Base-by-base conservation (phyloP, 75 land plant genomes). In the Isoetes taiwanensis region DNA sequence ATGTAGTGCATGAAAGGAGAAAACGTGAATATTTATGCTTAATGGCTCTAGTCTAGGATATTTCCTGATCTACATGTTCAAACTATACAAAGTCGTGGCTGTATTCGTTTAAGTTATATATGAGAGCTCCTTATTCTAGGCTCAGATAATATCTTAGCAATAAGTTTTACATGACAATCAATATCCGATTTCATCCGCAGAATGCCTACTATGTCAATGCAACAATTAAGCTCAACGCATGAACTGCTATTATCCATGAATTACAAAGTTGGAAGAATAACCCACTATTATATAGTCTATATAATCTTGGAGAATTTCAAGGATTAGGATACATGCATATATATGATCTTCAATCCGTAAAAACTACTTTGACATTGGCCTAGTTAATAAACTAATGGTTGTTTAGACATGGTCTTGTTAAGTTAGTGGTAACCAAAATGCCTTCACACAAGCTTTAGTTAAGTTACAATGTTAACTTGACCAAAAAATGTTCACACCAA, bases 221-320 rank as follows among this genome's bases (percentile, higher is more conserved):
- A 35, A 59, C 62, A 4, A 68, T 63, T 9, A 72, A 75, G 0
- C 24, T 78, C 21, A 64, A 68, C 48, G 55, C 79, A 5, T 72
- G 63, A 1, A 72, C 65, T 60, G 69, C 76, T 32, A 88, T 88
- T 11, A 14, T 72, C 0, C 23, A 27, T 26, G 60, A 74, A 11
- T 59, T 88, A 24, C 69, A 29, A 20, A 77, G 81, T 17, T 73
- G 65, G 35, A 68, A 65, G 57, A 78, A 68, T 31, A 63, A 57
- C 29, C 72, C 73, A 6, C 66, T 57, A 43, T 70, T 88, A 0
- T 43, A 71, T 59, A 73, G 59, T 80, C 40, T 78, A 84, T 53
- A 58, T 84, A 38, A 83, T 81, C 12, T 59, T 87, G 50, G 46
- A 20, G 3, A 54, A 19, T 61, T 87, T 33, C 74, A 63, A 39